Base-by-base conservation (phyloP, 2,329 filamentous ascomycete genomes). In the Exophiala dermatitidis region DNA sequence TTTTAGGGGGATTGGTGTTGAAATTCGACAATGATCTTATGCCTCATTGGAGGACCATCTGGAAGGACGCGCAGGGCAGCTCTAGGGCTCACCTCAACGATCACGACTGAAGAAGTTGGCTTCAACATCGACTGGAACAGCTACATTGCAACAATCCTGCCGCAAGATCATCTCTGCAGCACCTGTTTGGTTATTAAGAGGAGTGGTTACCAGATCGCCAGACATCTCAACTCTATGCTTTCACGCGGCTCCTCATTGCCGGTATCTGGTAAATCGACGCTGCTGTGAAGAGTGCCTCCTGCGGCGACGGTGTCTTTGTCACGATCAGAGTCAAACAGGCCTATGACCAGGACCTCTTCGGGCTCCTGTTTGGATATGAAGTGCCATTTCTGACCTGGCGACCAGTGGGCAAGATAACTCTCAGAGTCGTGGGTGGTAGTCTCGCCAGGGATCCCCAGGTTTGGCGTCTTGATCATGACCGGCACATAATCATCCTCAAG, bases 1-100 rank as follows among this genome's bases (percentile, higher is more conserved):
- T 65, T 67, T 79, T 54, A 64, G 63, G 31, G 68, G 68, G 31
- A 79, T 82, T 65, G 78, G 75, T 2, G 54, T 69, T 34, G 67
- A 64, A 12, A 65, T 80, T 57, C 68, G 68, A 56, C 77, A 80
- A 67, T 58, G 43, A 8, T 38, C 9, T n/a, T n/a, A 38, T 38
- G 36, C 19, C 19, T 19, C 19, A 19, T 19, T 19, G 19, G 19
- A 19, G 19, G 19, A 19, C 19, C 19, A 19, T 19, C 19, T 19
- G 19, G 19, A 19, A 19, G 19, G 19, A 19, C 19, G 19, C 19
- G 19, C 19, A 19, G 19, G 19, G 19, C 2, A 2, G 19, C 19
- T 19, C 19, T 19, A 19, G 19, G 19, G 19, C 1, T 19, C 19
- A 19, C 19, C 19, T 19, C 19, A 19, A 19, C 19, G 19, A 19